Conservation (phyloP, 495 filamentous ascomycete genomes). For the Penicillium samsonianum region DNA sequence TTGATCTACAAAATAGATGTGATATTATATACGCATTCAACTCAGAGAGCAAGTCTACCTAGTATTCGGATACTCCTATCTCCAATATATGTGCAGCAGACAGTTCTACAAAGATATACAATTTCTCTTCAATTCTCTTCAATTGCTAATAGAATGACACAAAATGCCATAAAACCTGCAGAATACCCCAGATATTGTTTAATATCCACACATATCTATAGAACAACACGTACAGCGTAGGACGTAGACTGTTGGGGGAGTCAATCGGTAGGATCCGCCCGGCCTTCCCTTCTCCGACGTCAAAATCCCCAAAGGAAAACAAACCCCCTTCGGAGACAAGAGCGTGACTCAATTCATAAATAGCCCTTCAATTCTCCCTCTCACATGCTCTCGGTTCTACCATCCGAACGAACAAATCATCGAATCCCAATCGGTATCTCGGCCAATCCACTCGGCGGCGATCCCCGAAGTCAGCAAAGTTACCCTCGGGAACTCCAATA, state of each 20-base stretch:
- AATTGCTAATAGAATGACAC: background rate
- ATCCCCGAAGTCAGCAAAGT: constrained; percentile 35
- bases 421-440: constrained; percentile 4
- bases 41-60: background rate
- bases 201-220: background rate
- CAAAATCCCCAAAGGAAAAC: background rate
- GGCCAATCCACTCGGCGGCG: constrained; percentile 28
- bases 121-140: background rate
- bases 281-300: constrained; percentile 9
- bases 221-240: constrained; percentile 17
- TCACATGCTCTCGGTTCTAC: background rate
- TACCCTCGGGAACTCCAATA: constrained; percentile 34
- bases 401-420: constrained; percentile 10
- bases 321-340: background rate
- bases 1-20: background rate
- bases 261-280: constrained; percentile 23
- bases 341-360: constrained; percentile 1
- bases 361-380: background rate
- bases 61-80: background rate
- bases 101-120: background rate
- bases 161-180: background rate
- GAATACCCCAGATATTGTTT: constrained; percentile 11
- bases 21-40: background rate
- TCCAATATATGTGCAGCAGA: background rate
- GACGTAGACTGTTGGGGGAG: background rate